Base-by-base conservation (phyloP, 306 rosid species). In the Dryas octopetala region DNA sequence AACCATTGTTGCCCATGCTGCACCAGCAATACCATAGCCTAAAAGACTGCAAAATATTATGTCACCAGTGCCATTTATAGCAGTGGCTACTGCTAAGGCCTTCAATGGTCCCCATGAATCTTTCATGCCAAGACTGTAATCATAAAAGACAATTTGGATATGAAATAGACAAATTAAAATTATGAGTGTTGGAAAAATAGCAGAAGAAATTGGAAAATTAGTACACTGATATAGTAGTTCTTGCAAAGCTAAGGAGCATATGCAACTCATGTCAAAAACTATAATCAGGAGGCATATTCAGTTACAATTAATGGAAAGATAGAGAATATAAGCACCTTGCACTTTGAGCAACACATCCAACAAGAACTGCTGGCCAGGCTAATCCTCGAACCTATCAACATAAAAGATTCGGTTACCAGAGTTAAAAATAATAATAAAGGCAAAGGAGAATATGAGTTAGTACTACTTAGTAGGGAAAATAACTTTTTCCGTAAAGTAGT, bases 91-190 rank as follows among this genome's bases (percentile, higher is more conserved):
- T 23, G 85, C 89, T 86, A 90, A 85, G 70, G 96, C 90, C 89
- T 86, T 92, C 75, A 88, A 74, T 62, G 96, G 97, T 78, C 93
- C 97, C 96, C 90, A 83, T 2, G 97, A 92, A 90, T 90, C 97
- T 88, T 92, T 92, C 97, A 90, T 86, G 78, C 93, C 96, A 84
- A 92, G 97, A 81, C 96, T 90, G 38, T 32, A 32, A 32, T 32
- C 38, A 32, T 32, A 32, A 32, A 32, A 32, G 38, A 32, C 38
- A 32, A 32, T 32, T 32, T 32, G 38, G 38, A 32, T 32, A 32
- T 43, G 64, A 68, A 62, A 58, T 44, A 71, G 9, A 69, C 14
- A 32, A 32, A 32, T 32, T 32, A 32, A 32, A 32, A 32, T 32
- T 32, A 32, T 32, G 38, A 32, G 38, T 32, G 38, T 1, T 68